phyloP scores from a whole-genome alignment of 345 rosid species.

The Conringia planisiliqua region DNA sequence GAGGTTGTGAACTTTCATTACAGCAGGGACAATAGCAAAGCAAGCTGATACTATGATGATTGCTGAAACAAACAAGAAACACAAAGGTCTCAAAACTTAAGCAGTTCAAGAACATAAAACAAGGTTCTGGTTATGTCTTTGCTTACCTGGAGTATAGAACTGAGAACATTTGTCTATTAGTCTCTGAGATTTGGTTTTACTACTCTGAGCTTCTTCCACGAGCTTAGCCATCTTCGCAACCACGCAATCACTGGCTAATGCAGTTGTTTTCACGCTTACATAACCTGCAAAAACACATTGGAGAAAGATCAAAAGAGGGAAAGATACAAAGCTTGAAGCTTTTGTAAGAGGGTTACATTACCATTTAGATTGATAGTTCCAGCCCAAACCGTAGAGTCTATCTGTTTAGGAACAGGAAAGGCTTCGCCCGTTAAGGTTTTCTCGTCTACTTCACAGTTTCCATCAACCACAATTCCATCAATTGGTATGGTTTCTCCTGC shows the following conservation, averaged over 20 bases:
- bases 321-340: not conserved
- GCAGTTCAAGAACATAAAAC: not conserved
- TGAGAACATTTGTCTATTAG: slow-evolving; percentile 66
- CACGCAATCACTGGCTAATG: slow-evolving; percentile 75
- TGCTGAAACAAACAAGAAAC: slow-evolving; percentile 43
- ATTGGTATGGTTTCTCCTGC: slow-evolving; percentile 83
- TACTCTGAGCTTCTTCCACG: slow-evolving; percentile 93
- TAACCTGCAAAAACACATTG: slow-evolving; percentile 45
- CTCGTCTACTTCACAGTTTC: slow-evolving; percentile 89
- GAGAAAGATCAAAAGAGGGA: not conserved
- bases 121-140: not conserved
- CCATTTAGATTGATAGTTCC: slow-evolving; percentile 87
- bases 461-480: slow-evolving; percentile 84
- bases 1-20: slow-evolving; percentile 40
- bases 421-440: slow-evolving; percentile 89
- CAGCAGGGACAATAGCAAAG: slow-evolving; percentile 56
- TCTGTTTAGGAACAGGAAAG: slow-evolving; percentile 70
- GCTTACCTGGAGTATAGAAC: slow-evolving; percentile 81
- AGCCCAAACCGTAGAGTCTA: slow-evolving; percentile 76
- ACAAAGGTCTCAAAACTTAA: not conserved
- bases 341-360: slow-evolving; percentile 15
- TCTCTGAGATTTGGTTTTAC: slow-evolving; percentile 71
- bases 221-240: slow-evolving; percentile 90
- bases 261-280: slow-evolving; percentile 65
- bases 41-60: slow-evolving; percentile 52